These are phyloP conservation scores for Miamiensis avidus DNA, from an alignment of 169 alveolate species.

Conservation along the genomic window DNA sequence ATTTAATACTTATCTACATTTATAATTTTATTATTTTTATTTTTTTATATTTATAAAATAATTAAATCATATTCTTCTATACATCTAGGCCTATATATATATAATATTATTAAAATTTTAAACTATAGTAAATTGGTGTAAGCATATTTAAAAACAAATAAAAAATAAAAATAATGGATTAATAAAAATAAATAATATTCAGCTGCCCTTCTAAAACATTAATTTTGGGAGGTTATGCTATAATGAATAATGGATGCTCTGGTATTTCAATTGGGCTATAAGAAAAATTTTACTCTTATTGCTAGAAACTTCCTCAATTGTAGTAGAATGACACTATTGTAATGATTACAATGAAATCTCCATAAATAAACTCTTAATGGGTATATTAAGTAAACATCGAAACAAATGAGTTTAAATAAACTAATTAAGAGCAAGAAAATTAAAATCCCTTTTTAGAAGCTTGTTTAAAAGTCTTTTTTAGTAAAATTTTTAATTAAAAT, in stretches of 20 bases:
- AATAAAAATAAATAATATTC: neutral
- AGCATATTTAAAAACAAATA: neutral
- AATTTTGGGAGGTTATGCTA: constrained; percentile 26
- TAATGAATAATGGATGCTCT: neutral
- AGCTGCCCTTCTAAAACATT: constrained; percentile 28
- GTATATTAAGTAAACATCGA: neutral
- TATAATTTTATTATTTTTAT: too few relatives aligned
- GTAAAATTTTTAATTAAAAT: neutral
- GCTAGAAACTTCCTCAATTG: neutral
- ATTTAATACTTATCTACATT: neutral
- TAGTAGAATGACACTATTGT: neutral
- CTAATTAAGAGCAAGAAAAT: neutral
- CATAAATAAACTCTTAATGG: constrained; percentile 16
- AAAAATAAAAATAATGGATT: too few relatives aligned
- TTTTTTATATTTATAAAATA: too few relatives aligned
- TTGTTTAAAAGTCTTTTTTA: neutral
- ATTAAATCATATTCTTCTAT: too few relatives aligned
- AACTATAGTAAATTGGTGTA: too few relatives aligned
- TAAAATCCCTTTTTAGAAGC: neutral
- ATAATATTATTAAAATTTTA: too few relatives aligned
- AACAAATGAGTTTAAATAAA: neutral
- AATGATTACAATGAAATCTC: neutral
- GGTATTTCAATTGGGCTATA: constrained; percentile 12
- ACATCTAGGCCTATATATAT: too few relatives aligned
- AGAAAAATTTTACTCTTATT: constrained; percentile 7